Conservation (phyloP, 2,329 filamentous ascomycete genomes). For the Stachybotrys chartarum region DNA sequence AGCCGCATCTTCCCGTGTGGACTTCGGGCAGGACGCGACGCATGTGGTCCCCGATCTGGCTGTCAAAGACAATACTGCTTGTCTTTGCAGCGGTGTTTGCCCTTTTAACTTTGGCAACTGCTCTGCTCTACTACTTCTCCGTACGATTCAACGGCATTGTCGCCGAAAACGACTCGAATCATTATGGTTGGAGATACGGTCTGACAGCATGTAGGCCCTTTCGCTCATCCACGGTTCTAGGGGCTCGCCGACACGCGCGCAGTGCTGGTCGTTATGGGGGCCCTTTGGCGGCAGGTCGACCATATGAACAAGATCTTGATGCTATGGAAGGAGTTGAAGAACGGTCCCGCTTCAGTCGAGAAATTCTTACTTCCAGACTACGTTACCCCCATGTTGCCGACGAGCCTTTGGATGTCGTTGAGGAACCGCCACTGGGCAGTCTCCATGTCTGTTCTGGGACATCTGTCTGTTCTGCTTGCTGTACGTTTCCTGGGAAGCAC, state of each 20-base stretch:
- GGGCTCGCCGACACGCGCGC: not conserved
- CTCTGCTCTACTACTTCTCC: conserved; percentile 12
- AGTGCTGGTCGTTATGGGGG: not conserved
- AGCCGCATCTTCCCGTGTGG: not conserved
- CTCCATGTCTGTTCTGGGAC: not conserved
- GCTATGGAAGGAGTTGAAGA: not conserved
- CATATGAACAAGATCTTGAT: not conserved
- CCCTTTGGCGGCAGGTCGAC: not conserved
- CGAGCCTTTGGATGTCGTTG: not conserved
- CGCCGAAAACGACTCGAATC: conserved; percentile 8
- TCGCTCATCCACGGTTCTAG: not conserved
- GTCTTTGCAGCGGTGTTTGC: conserved; percentile 10
- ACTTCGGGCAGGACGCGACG: not conserved
- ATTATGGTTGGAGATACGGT: not conserved
- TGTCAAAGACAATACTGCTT: conserved; percentile 10
- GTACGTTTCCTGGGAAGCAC: not conserved
- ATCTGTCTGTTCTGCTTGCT: not conserved
- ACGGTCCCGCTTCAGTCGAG: not conserved
- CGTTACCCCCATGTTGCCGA: not conserved
- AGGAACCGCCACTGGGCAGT: not conserved
- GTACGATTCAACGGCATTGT: conserved; percentile 10
- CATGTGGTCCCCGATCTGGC: conserved; percentile 13
- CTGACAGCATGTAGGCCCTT: not conserved
- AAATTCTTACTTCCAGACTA: not conserved
- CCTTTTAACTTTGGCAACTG: conserved; percentile 11